These are phyloP conservation scores for Gossypium mustelinum DNA, from an alignment of 345 rosid genomes.

Conservation along the genomic window DNA sequence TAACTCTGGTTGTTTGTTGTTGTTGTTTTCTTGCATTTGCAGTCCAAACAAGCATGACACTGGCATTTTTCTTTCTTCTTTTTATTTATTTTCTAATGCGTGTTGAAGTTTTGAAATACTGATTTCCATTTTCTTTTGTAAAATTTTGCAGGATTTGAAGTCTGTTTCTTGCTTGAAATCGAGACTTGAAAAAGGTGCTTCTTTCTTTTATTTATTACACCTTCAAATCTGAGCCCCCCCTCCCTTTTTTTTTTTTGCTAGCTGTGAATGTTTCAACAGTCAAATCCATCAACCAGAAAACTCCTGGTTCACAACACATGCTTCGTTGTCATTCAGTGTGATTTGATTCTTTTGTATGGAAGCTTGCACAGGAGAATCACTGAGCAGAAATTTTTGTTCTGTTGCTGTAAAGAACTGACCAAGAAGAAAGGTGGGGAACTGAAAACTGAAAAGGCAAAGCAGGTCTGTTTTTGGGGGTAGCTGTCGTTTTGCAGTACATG, in stretches of 20 bases:
- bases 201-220: conserved; percentile 3
- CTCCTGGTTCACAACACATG: not conserved
- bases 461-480: conserved; percentile 11
- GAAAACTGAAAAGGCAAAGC: conserved; percentile 10
- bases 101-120: not conserved
- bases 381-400: not conserved
- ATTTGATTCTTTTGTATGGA: conserved; percentile 29
- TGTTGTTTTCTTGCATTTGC: conserved; percentile 12
- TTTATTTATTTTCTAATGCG: not conserved
- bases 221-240: not conserved
- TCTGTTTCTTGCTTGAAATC: conserved; percentile 15
- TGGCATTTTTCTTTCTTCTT: not conserved
- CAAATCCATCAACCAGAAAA: conserved; percentile 20
- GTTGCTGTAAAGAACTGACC: not conserved
- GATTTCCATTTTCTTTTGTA: conserved; percentile 12
- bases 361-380: conserved; percentile 19
- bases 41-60: conserved; percentile 9
- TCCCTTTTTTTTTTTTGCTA: not conserved
- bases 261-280: conserved; percentile 11
- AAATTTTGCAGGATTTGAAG: conserved; percentile 21
- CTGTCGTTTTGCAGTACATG: conserved; percentile 19
- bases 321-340: conserved; percentile 14
- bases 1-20: not conserved
- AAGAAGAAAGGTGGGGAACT: not conserved
- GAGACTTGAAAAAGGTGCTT: conserved; percentile 18